Evolutionary conservation across 164 flowering plant species (phyloP), one percentile per base, ranked within the genome.

Genomic region (Macadamia tetraphylla): DNA sequence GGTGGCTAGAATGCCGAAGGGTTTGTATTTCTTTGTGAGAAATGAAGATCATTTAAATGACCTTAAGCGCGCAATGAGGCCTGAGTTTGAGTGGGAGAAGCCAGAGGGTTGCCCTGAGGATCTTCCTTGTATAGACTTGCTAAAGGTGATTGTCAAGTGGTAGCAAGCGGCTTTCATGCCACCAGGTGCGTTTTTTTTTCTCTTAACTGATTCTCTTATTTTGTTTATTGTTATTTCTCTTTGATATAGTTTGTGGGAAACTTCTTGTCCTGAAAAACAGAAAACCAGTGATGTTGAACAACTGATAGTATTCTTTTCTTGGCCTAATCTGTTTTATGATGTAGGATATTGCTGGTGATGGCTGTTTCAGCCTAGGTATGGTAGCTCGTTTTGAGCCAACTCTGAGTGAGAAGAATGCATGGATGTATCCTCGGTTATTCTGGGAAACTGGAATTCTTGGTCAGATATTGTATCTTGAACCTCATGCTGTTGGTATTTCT

Each of bases 311-410:
- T 2, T 35, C 5, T 35, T 5, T 35, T 35, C 3, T 35, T 5
- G 40, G 3, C 5, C 3, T 5, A 35, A 2, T 35, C 40, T 46
- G 13, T 9, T 8, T 4, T 46, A 1, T 46, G 42, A 58, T 85
- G 73, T 85, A 94, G 97, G 98, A 91, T 63, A 94, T 94, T 74
- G 98, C 97, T 2, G 65, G 90, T 56, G 88, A 94, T 80, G 97
- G 98, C 49, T 94, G 97, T 81, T 94, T 94, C 80, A 94, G 98
- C 81, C 86, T 94, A 12, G 98, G 98, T 17, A 91, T 94, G 97
- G 79, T 94, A 65, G 93, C 98, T 69, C 92, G 61, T 67, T 81
- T 90, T 70, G 87, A 87, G 77, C 82, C 81, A 31, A 71, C 88
- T 12, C 71, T 94, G 78, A 79, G 60, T 29, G 79, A 79, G 32